Evolutionary conservation across 768 basidiomycete genomes (phyloP), one percentile per base, ranked within the genome.

Genomic region (Tylopilus balloui): DNA sequence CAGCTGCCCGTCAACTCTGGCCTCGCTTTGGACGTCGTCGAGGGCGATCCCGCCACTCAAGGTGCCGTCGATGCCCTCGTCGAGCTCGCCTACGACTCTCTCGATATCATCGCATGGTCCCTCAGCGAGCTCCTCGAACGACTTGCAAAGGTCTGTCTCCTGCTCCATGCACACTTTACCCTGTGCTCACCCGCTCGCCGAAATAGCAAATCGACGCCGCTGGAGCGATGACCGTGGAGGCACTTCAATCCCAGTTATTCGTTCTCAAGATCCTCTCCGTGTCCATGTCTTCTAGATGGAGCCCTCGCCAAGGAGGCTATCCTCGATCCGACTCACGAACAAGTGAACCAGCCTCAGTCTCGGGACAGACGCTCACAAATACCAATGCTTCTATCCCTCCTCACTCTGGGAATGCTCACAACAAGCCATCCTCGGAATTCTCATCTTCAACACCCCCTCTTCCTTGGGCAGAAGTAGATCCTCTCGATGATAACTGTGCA

Each of bases 1-100:
- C 48, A 96, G 93, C 77, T 96, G 9, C 93, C 92, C 46, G 84
- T 81, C 62, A 78, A 90, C 69, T 92, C 92, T 27, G 92, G 92
- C 17, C 73, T 80, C 35, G 71, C 81, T 12, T 65, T 94, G 50
- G 81, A 83, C 60, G 75, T 78, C 24, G 71, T 94, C 46, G 92
- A 95, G 68, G 74, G 73, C 8, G 91, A 94, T 67, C 70, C 75
- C 28, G 81, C 88, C 6, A 81, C 87, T 0, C 80, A 83, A 54
- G 82, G 88, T 61, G 80, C 86, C 8, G 80, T 93, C 34, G 80
- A 86, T 54, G 81, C 90, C 12, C 73, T 95, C 15, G 78, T 89
- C n/a, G 83, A 89, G 38, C 77, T 94, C 13, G 82, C 91, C 2
- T 70, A 74, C 47, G 86, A 89, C 55, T 84, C 86, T 10, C 67